Evolutionary conservation across 352 stramenopile species (phyloP).

Genomic region (Saprolegnia parasitica): DNA sequence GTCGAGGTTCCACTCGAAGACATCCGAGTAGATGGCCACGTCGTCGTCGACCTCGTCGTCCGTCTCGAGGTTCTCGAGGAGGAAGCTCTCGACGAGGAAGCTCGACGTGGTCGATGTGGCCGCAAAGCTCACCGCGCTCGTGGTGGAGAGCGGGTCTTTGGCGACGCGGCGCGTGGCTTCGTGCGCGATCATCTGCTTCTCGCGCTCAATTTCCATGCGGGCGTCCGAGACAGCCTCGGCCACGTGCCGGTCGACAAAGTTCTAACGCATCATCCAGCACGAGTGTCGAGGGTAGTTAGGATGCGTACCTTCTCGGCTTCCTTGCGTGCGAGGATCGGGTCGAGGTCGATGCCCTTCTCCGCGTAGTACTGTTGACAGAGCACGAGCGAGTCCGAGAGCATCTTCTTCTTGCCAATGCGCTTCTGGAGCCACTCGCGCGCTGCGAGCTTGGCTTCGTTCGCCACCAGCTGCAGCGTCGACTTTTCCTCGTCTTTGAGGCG

Average conservation of each 20-base stretch:
- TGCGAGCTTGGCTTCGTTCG: conserved; percentile 56
- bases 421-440: conserved; percentile 69
- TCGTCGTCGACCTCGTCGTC: conserved; percentile 8
- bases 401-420: conserved; percentile 67
- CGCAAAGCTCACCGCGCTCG: background rate
- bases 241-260: conserved; percentile 75
- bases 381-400: conserved; percentile 57
- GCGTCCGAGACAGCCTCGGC: conserved; percentile 56
- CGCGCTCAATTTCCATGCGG: conserved; percentile 56
- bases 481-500: conserved; percentile 47
- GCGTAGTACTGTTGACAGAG: conserved; percentile 26
- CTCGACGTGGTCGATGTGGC: background rate
- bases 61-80: conserved; percentile 1
- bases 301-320: conserved; percentile 23
- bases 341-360: conserved; percentile 16
- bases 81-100: conserved; percentile 20
- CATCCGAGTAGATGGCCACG: background rate
- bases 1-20: conserved; percentile 19
- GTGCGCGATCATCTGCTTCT: conserved; percentile 61
- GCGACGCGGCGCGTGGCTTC: conserved; percentile 29
- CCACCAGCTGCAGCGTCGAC: conserved; percentile 59
- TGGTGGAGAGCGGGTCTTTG: conserved; percentile 13
- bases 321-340: background rate
- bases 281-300: background rate
- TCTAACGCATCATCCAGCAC: conserved; percentile 31